Conservation (phyloP, 139 green algal genomes). For the Chlamydomonas applanata region DNA sequence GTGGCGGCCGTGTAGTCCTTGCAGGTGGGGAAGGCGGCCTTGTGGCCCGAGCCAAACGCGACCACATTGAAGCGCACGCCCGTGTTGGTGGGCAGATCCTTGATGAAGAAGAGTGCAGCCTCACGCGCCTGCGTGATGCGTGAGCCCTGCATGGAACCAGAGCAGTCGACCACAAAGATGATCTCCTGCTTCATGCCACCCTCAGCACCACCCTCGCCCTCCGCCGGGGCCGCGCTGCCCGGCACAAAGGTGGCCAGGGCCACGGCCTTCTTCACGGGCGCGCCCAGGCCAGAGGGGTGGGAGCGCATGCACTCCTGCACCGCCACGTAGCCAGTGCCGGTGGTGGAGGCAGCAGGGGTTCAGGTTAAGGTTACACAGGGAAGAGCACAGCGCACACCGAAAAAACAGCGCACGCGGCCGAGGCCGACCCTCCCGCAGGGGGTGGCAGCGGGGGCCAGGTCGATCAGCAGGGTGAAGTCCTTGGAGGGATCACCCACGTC, state of each 20-base stretch:
- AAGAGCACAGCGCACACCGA: too few relatives aligned
- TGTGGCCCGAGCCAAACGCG: slow-evolving; percentile 25
- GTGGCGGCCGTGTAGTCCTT: slow-evolving; percentile 2
- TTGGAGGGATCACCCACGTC: slow-evolving; percentile 20
- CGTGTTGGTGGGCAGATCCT: slow-evolving; percentile 24
- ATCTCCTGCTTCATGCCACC: slow-evolving; percentile 16
- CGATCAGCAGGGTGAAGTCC: slow-evolving; percentile 36
- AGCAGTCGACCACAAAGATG: slow-evolving; percentile 29
- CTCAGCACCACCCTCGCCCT: too few relatives aligned
- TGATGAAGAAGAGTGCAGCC: slow-evolving; percentile 37
- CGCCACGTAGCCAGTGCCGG: slow-evolving; percentile 3
- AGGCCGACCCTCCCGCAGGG: too few relatives aligned
- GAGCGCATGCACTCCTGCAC: slow-evolving; percentile 14
- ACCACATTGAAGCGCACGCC: slow-evolving; percentile 29
- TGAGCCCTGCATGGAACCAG: slow-evolving; percentile 19
- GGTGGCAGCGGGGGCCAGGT: slow-evolving; percentile 9
- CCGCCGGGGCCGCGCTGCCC: too few relatives aligned
- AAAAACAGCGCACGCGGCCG: too few relatives aligned
- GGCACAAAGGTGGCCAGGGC: slow-evolving; percentile 40
- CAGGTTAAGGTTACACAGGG: too few relatives aligned
- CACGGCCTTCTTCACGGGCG: slow-evolving; percentile 16
- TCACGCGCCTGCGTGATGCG: slow-evolving; percentile 12
- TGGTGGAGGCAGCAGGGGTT: too few relatives aligned
- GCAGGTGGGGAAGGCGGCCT: not conserved
- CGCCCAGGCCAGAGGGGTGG: not conserved